A percentile compares a stretch with the other conserved stretches of the same genome.
Evolutionary conservation across 768 basidiomycete genomes (phyloP).

Genomic region (Harrya chromipes): DNA sequence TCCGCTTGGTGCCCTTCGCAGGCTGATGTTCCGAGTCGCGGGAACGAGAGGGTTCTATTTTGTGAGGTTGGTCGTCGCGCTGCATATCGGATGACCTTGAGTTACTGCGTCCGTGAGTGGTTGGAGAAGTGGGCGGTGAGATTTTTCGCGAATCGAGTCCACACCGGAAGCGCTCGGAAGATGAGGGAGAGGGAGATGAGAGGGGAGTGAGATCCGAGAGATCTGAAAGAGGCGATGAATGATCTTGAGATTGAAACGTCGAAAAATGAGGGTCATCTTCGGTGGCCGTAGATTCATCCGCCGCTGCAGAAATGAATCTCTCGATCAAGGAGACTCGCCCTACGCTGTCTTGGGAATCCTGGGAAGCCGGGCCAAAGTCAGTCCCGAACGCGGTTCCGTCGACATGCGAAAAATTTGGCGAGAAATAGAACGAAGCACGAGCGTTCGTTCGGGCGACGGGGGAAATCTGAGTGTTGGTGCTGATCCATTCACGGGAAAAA

Average conservation of each 20-base stretch:
- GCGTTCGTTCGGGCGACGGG: conserved; percentile 18
- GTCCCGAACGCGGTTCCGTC: neutral
- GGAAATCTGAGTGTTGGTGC: conserved; percentile 16
- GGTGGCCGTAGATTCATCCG: conserved; percentile 7
- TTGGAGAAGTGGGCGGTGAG: conserved; percentile 22
- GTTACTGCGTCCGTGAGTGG: neutral
- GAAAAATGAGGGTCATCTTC: neutral
- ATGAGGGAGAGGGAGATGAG: conserved; percentile 28
- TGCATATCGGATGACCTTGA: neutral
- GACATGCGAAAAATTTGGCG: conserved; percentile 2
- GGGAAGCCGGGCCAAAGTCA: conserved; percentile 3
- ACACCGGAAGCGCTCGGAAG: conserved; percentile 4
- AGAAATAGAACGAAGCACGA: neutral
- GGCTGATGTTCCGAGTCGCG: conserved; percentile 13
- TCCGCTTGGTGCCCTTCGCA: conserved; percentile 23
- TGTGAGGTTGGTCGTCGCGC: neutral
- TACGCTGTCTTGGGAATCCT: conserved; percentile 2
- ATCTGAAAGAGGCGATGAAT: conserved; percentile 25
- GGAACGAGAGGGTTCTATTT: neutral
- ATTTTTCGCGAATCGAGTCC: conserved; percentile 4
- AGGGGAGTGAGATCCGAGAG: conserved; percentile 31
- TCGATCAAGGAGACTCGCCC: conserved; percentile 27
- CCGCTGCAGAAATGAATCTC: conserved; percentile 27
- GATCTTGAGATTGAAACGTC: conserved; percentile 6
- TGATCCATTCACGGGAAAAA: conserved; percentile 19